Evolutionary conservation across 1,139 yeast genomes (phyloP), one percentile per base, ranked within the genome.

Genomic region (Nakaseomyces glabratus): DNA sequence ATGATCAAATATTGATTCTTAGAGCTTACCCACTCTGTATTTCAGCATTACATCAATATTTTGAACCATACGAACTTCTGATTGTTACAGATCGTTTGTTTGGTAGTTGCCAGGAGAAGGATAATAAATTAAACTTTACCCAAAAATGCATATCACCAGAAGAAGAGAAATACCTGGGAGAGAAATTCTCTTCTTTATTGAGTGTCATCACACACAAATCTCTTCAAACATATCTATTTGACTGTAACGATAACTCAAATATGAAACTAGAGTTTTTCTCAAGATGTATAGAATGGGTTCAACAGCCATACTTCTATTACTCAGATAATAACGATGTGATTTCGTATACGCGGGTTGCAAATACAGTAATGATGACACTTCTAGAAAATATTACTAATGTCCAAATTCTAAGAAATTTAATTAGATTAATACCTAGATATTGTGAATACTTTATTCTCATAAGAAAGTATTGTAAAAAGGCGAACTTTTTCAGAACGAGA

Each of bases 281-380:
- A 3, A 44, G 47, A 25, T 36, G 41, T 15, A 68, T 81, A 17
- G 66, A 66, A 34, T 76, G 90, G 85, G 63, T 80, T 1, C 61
- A 78, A 61, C 73, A 74, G 39, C 73, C 78, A 3, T 68, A 75
- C 29, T 53, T 64, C 36, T 71, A 73, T 6, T 66, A 69, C 2
- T 59, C 65, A 13, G 82, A 76, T 48, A 48, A 72, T 22, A 78
- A 73, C 3, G 31, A 44, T 12, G 44, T 43, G 17, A 25, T 49
- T 6, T 34, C 46, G 4, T 38, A 52, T 6, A 41, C 47, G 2
- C 38, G 93, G 56, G 61, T 80, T 45, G 79, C 86, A 0, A 68
- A 73, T 43, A 70, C 78, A 26, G 63, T 76, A 20, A 51, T 78
- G 45, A 62, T 74, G 2, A 42, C 49, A 3, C 26, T 54, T 6